These are phyloP conservation scores for Fonsecaea monophora DNA, from an alignment of 2,329 filamentous ascomycete species.

Conservation along the genomic window DNA sequence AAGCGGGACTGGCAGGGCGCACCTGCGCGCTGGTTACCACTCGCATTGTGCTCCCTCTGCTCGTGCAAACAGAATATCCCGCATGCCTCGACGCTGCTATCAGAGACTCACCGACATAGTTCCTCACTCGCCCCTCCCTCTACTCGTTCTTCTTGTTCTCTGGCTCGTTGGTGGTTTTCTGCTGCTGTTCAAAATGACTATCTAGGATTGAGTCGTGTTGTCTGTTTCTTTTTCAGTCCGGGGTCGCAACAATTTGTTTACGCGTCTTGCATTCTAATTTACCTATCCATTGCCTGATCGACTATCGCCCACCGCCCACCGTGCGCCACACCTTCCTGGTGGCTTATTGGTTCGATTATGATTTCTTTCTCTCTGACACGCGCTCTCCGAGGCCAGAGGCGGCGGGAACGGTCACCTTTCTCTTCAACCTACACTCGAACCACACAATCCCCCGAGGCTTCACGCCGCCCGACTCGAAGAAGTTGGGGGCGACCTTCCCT, in stretches of 20 bases:
- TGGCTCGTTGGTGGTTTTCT: neutral
- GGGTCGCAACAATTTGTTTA: slow-evolving; percentile 2
- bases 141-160: neutral
- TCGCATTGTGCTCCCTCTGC: neutral
- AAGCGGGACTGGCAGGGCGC: slow-evolving; percentile 4
- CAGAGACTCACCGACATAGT: slow-evolving; percentile 5
- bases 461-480: slow-evolving; percentile 30
- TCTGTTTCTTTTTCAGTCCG: neutral
- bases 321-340: neutral
- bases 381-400: slow-evolving; percentile 23
- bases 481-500: slow-evolving; percentile 11
- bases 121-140: neutral
- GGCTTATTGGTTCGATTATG: slow-evolving; percentile 22
- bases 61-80: slow-evolving; percentile 6
- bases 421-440: slow-evolving; percentile 42
- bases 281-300: neutral
- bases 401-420: slow-evolving; percentile 42
- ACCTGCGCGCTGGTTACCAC: slow-evolving; percentile 1
- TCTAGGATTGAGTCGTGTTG: slow-evolving; percentile 4
- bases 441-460: slow-evolving; percentile 27
- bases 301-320: slow-evolving; percentile 4
- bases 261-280: slow-evolving; percentile 8
- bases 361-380: slow-evolving; percentile 30
- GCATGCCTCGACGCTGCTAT: neutral
- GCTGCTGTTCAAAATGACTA: neutral